A percentile compares a stretch with the other conserved stretches of the same genome.
These are phyloP conservation scores for Lipomyces starkeyi DNA, from an alignment of 805 yeast species.

Conservation along the genomic window DNA sequence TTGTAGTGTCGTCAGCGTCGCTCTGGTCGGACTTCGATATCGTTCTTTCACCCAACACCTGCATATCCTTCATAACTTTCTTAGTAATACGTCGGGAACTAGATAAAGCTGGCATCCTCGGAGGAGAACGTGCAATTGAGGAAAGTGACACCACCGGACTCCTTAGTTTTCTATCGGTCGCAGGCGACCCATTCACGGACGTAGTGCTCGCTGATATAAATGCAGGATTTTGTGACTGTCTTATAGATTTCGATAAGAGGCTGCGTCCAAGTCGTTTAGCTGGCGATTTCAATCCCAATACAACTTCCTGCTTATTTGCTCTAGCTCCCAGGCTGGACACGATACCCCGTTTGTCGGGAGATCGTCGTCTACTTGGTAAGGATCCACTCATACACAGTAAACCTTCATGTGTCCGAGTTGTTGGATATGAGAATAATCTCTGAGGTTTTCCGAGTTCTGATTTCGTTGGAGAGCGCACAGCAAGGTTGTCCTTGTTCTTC, in stretches of 20 bases:
- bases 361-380: background rate
- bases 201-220: background rate
- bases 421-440: constrained; percentile 15
- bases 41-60: background rate
- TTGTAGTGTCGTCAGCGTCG: background rate
- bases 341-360: background rate
- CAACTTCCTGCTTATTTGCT: background rate
- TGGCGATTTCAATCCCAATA: constrained; percentile 31
- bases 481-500: constrained; percentile 11
- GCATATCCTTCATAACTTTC: background rate
- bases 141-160: background rate
- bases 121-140: constrained; percentile 14
- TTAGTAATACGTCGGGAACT: background rate
- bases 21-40: background rate
- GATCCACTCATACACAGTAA: constrained; percentile 1
- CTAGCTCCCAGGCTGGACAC: background rate
- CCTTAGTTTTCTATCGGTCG: background rate
- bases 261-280: constrained; percentile 24
- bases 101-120: constrained; percentile 21
- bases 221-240: constrained; percentile 1
- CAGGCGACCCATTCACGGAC: background rate
- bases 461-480: constrained; percentile 20
- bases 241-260: constrained; percentile 8
- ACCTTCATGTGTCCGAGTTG: background rate
- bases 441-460: constrained; percentile 31